A percentile compares a stretch with the other conserved stretches of the same genome.
These are phyloP conservation scores for Aspergillus vadensis DNA, from an alignment of 2,329 filamentous ascomycete species.

Conservation along the genomic window DNA sequence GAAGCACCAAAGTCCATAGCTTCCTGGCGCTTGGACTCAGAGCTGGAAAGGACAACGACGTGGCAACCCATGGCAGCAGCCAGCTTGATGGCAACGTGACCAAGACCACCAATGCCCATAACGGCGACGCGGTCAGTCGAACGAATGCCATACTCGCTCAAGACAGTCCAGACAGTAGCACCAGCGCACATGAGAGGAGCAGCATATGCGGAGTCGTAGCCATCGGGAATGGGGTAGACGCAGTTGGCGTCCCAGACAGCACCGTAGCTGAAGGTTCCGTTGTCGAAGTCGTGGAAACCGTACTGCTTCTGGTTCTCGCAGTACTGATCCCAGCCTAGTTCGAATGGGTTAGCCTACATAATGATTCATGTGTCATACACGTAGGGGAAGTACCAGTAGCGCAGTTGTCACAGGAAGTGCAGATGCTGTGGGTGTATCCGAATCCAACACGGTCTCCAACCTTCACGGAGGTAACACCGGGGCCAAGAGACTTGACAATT, in stretches of 20 bases:
- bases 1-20: conserved; percentile 57
- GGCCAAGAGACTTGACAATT: conserved; percentile 50
- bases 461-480: conserved; percentile 49
- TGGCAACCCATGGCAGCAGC: conserved; percentile 68
- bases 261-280: conserved; percentile 33
- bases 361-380: no score
- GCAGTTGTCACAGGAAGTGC: conserved; percentile 36
- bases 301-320: conserved; percentile 30
- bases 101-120: conserved; percentile 15
- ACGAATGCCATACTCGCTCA: conserved; percentile 14
- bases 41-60: conserved; percentile 29
- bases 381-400: conserved; percentile 17
- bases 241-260: conserved; percentile 33
- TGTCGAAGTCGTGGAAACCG: conserved; percentile 30
- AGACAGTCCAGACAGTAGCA: conserved; percentile 10
- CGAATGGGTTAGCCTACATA: background rate
- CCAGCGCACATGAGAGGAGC: conserved; percentile 20
- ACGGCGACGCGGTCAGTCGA: conserved; percentile 16
- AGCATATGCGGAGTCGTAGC: conserved; percentile 3
- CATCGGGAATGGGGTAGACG: conserved; percentile 7
- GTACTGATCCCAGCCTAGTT: conserved; percentile 25
- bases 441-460: conserved; percentile 40
- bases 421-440: conserved; percentile 32
- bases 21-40: conserved; percentile 23
- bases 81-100: conserved; percentile 50